Evolutionary conservation across 768 basidiomycete species (phyloP), one percentile per base, ranked within the genome.

Genomic region (Cantharellus cinnabarinus): DNA sequence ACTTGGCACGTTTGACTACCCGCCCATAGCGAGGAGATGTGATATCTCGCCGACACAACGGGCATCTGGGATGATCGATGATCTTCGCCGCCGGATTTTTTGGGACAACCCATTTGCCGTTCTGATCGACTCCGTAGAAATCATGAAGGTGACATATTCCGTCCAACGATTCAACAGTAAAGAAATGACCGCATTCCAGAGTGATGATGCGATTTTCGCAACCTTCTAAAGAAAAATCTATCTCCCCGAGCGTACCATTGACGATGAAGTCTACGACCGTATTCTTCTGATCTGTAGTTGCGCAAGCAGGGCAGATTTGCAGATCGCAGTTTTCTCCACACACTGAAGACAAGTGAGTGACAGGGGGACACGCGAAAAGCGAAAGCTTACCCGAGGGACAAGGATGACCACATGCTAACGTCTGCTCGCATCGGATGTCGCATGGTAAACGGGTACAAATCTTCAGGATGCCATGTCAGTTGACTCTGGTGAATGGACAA

Each of bases 141-240:
- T 76, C 73, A 0, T 56, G 52, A 67, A 85, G 71, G 10, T 69
- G 65, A 62, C 76, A 79, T 50, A 73, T 70, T 0, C 81, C 83
- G 62, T 86, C 83, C 20, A 86, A 71, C 0, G 81, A 81, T 66
- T 82, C 82, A 14, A 83, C 76, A 0, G 84, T 85, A 66, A 86
- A 84, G 2, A 75, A 68, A 66, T 86, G 84, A 0, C 74, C 62
- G 65, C 84, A 85, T 15, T 69, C 69, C 0, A 83, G 72, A 1
- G 81, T 81, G 64, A 85, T 80, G 56, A 80, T 64, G 5, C 78
- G 66, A 42, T 79, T 76, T 60, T 79, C 77, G 39, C 77, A 54
- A 2, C 69, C 67, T 3, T 66, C 70, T 10, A 62, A 55, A 15
- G 74, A 10, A 48, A 48, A 29, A 48, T 48, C 44, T 29, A 48